Evolutionary conservation across 768 basidiomycete species (phyloP).

Genomic region (Neoboletus magnificus): DNA sequence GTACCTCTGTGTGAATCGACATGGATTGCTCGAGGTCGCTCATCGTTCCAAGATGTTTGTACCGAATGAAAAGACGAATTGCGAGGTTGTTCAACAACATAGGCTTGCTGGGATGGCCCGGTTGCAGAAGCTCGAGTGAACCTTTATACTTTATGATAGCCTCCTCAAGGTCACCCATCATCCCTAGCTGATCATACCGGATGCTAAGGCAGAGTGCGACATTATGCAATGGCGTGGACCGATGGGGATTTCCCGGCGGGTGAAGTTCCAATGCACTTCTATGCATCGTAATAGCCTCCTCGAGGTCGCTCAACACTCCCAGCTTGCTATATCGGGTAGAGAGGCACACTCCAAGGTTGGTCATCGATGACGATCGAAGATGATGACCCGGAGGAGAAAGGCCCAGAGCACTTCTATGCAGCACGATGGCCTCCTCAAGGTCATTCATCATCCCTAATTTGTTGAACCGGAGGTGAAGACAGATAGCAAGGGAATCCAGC

Average conservation of each 20-base stretch:
- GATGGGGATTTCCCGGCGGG: neutral
- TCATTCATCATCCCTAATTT: neutral
- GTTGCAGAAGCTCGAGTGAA: neutral
- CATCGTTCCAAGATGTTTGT: neutral
- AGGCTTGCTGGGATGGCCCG: neutral
- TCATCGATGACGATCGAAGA: neutral
- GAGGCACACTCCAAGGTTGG: neutral
- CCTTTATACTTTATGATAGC: neutral
- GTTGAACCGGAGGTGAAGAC: slow-evolving; percentile 1
- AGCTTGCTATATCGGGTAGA: neutral
- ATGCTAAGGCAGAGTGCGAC: neutral
- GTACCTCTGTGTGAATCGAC: neutral
- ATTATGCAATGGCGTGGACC: neutral
- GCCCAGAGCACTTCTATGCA: neutral
- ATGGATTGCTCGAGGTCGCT: neutral
- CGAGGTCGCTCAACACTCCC: neutral
- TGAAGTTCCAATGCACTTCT: neutral
- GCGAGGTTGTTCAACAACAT: neutral
- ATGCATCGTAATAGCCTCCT: neutral
- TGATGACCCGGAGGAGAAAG: neutral
- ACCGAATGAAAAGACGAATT: neutral
- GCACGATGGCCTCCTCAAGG: neutral
- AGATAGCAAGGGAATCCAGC: slow-evolving; percentile 16
- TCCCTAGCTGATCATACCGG: neutral
- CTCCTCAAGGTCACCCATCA: neutral